phyloP scores from a whole-genome alignment of 768 basidiomycete genomes.

The Psilocybe cubensis region DNA sequence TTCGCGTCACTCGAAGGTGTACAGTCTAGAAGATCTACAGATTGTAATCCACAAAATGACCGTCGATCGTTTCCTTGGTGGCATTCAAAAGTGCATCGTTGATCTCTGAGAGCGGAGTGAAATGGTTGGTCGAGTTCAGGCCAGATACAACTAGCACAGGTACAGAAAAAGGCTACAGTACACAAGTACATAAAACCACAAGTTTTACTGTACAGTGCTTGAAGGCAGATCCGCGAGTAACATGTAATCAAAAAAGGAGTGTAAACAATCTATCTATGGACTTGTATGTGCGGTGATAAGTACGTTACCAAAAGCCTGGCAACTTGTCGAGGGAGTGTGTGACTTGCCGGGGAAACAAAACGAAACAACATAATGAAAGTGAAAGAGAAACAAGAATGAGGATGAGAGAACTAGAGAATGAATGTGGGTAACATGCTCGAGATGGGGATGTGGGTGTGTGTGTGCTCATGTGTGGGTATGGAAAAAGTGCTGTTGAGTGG shows the following conservation, averaged over 20 bases:
- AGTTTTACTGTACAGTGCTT: too few species aligned
- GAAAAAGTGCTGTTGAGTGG: background rate
- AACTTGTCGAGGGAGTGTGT: background rate
- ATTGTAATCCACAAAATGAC: too few species aligned
- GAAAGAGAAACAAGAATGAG: background rate
- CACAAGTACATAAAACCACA: background rate
- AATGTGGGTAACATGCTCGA: constrained; percentile 9
- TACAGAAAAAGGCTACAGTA: background rate
- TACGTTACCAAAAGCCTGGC: background rate
- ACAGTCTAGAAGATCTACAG: background rate
- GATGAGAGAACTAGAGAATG: background rate
- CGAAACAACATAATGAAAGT: background rate
- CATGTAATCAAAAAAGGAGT: too few species aligned
- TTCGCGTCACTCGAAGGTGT: background rate
- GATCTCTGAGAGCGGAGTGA: background rate
- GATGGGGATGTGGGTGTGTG: background rate
- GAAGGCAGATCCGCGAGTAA: too few species aligned
- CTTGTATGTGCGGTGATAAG: too few species aligned
- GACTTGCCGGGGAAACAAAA: background rate
- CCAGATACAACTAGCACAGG: background rate
- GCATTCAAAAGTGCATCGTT: background rate
- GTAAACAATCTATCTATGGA: too few species aligned
- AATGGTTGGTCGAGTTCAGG: background rate
- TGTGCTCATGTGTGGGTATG: constrained; percentile 9
- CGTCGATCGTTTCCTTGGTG: too few species aligned